These are phyloP conservation scores for Tetradesmus lagerheimii DNA, from an alignment of 139 green algal genomes.

Conservation along the genomic window DNA sequence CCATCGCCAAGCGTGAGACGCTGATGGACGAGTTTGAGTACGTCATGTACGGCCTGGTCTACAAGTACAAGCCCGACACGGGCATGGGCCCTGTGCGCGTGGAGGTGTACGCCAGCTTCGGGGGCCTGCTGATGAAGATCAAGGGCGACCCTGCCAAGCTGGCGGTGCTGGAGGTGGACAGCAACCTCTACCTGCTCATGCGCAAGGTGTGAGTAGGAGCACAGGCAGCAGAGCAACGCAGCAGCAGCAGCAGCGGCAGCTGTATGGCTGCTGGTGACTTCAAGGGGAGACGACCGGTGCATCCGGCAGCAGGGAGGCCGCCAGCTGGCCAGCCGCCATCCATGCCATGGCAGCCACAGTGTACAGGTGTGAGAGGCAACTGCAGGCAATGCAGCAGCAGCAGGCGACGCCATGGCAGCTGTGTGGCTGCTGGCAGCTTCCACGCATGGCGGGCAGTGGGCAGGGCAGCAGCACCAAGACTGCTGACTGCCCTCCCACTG, in stretches of 20 bases:
- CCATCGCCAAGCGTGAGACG: conserved; percentile 63
- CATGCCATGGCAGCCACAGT: too few relatives aligned
- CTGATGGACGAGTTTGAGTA: conserved; percentile 97
- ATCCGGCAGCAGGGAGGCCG: too few relatives aligned
- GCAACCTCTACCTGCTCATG: conserved; percentile 92
- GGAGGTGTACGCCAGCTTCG: conserved; percentile 86
- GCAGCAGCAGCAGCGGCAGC: neutral
- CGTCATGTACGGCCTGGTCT: conserved; percentile 96
- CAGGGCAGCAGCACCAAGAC: too few relatives aligned
- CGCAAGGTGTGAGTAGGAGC: conserved; percentile 77
- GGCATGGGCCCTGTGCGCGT: neutral
- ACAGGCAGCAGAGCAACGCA: neutral
- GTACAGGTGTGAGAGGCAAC: too few relatives aligned
- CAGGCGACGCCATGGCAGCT: too few relatives aligned
- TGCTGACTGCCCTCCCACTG: too few relatives aligned
- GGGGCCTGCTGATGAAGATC: conserved; percentile 95
- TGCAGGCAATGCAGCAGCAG: too few relatives aligned
- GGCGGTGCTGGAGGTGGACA: conserved; percentile 88
- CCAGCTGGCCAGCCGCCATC: too few relatives aligned
- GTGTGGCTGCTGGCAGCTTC: too few relatives aligned
- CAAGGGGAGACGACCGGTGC: too few relatives aligned
- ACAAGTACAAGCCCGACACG: conserved; percentile 86
- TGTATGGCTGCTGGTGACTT: neutral
- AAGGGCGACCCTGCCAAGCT: conserved; percentile 88
- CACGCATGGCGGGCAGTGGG: too few relatives aligned